Conservation (phyloP, 371 early-diverging fungal species). For the Funneliformis caledonium region DNA sequence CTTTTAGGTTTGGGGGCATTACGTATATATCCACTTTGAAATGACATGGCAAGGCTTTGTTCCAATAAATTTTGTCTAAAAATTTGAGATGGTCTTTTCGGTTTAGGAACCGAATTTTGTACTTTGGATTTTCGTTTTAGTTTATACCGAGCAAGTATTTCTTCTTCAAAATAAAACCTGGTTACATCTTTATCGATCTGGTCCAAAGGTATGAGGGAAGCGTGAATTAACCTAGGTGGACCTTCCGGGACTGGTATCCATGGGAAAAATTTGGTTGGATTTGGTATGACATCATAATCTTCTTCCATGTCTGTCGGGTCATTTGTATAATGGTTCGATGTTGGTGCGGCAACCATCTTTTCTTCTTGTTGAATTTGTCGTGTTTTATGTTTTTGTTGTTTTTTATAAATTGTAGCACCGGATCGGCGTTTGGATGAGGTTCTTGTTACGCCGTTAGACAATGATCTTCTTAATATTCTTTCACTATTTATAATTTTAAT, state of each 20-base stretch:
- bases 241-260: background rate
- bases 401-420: background rate
- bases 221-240: slow-evolving; percentile 16
- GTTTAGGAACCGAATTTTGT: background rate
- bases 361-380: background rate
- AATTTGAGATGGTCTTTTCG: background rate
- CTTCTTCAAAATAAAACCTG: background rate
- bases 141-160: background rate
- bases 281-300: background rate
- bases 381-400: background rate
- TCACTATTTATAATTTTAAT: background rate
- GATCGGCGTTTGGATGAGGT: background rate
- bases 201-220: background rate
- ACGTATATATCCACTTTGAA: background rate
- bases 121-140: background rate
- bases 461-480: background rate
- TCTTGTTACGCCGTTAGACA: background rate
- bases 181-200: background rate
- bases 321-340: background rate
- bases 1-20: too few relatives aligned
- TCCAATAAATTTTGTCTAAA: slow-evolving; percentile 24
- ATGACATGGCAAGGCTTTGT: background rate
- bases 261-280: too few relatives aligned
- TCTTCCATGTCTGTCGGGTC: slow-evolving; percentile 24
- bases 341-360: background rate